Percentiles rank a stretch among this genome's conserved stretches.
Evolutionary conservation across 2,329 filamentous ascomycete genomes (phyloP).

Genomic region (Raffaelea ambrosiae): DNA sequence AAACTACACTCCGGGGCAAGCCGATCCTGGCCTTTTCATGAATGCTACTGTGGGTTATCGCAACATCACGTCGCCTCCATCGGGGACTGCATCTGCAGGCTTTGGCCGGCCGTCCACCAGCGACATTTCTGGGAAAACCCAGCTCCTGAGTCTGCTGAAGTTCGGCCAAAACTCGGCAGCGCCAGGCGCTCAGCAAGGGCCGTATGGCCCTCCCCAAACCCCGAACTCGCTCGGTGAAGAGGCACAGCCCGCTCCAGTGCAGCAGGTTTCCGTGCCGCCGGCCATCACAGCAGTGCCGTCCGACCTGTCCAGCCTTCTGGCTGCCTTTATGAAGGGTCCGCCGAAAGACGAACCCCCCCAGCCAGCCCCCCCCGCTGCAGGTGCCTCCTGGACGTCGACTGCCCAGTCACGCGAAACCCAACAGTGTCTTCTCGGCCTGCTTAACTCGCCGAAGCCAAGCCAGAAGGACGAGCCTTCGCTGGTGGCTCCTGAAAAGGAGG

Average conservation of each 20-base stretch:
- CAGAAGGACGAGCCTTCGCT: slow-evolving; percentile 38
- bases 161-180: too few relatives aligned
- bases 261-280: slow-evolving; percentile 16
- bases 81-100: slow-evolving; percentile 40
- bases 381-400: slow-evolving; percentile 34
- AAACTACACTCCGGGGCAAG: too few relatives aligned
- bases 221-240: too few relatives aligned
- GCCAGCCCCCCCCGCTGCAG: slow-evolving; percentile 14
- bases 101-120: slow-evolving; percentile 25
- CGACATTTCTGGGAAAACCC: slow-evolving; percentile 11
- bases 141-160: slow-evolving; percentile 53
- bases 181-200: too few relatives aligned
- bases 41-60: slow-evolving; percentile 24
- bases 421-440: slow-evolving; percentile 74
- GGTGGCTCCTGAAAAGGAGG: too few relatives aligned
- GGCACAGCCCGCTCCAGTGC: too few relatives aligned
- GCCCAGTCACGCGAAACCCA: slow-evolving; percentile 63
- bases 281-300: slow-evolving; percentile 30
- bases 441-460: slow-evolving; percentile 68
- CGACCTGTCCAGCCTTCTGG: slow-evolving; percentile 45
- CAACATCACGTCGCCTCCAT: slow-evolving; percentile 29
- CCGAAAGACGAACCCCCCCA: slow-evolving; percentile 31
- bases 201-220: too few relatives aligned
- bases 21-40: too few relatives aligned
- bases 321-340: slow-evolving; percentile 51